Evolutionary conservation across 2,329 filamentous ascomycete genomes (phyloP), one percentile per base, ranked within the genome.

Genomic region (Zelopaecilomyces penicillatus): DNA sequence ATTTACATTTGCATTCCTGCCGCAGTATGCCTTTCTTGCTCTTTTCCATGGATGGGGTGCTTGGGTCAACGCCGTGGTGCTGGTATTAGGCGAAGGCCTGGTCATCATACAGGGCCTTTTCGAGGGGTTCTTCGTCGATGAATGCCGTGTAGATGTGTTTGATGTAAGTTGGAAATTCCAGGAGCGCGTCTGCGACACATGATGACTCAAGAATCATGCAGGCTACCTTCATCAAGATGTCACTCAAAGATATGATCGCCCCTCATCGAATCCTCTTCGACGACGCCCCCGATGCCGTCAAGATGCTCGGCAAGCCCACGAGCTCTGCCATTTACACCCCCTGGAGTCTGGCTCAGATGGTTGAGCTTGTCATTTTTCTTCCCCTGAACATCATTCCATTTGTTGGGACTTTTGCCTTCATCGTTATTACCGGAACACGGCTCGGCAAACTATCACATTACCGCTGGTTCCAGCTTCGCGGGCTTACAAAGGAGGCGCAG

Each of bases 361-460:
- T 87, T 50, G 91, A 96, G 65, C 84, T 96, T 48, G 70, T 94
- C 32, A 55, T 87, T 30, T 82, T 83, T 56, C 72, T 90, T 2
- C 85, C 93, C 1, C 75, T 98, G 47, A 97, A 95, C 61, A 79
- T 98, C 26, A 78, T 97, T 11, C 91, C 91, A 0, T 79, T 84
- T 39, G 77, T 88, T 10, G 91, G 91, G 11, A 85, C 85, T 0
- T 87, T 87, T 0, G 74, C 93, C 50, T 98, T 96, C 62, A 76
- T 98, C 49, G 65, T 95, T 45, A 75, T 95, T 52, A 96, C 90
- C 0, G 93, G 91, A 1, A 87, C 90, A 39, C 76, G 91, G 28
- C 80, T 88, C 5, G 91, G 93, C 1, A 93, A 91, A 30, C 78
- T 97, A 29, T 83, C 93, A 44, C 90, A 96, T 55, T 93, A 90